Conservation (phyloP, 2,329 filamentous ascomycete genomes). For the Teratosphaeria epicoccoides region DNA sequence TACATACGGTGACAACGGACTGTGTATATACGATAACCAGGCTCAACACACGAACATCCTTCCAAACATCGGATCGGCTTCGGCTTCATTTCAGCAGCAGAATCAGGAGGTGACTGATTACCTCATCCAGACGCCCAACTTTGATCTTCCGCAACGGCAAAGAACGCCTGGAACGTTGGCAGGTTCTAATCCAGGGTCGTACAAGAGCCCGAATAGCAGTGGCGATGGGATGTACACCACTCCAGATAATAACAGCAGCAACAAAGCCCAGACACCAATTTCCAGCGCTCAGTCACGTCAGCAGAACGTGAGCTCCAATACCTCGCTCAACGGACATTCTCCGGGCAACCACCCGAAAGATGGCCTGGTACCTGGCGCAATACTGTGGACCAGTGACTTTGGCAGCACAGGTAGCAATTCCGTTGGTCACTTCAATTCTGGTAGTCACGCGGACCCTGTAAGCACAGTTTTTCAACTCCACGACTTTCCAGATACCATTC, state of each 20-base stretch:
- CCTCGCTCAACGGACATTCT: constrained; percentile 19
- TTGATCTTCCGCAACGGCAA: constrained; percentile 19
- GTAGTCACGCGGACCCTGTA: background rate
- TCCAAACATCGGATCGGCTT: background rate
- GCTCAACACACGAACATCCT: constrained; percentile 1
- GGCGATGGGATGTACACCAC: constrained; percentile 19
- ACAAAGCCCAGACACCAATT: constrained; percentile 17
- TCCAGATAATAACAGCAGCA: constrained; percentile 16
- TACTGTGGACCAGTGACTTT: background rate
- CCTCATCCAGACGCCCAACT: background rate
- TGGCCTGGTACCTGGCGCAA: background rate
- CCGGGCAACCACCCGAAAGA: constrained; percentile 11
- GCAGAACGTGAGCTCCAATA: constrained; percentile 17
- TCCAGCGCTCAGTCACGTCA: constrained; percentile 16
- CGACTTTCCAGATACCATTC: constrained; percentile 6
- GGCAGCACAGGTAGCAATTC: background rate
- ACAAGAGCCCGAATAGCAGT: constrained; percentile 12
- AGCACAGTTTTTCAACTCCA: constrained; percentile 14
- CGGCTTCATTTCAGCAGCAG: background rate
- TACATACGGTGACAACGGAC: constrained; percentile 15
- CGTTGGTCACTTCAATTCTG: background rate
- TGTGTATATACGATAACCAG: constrained; percentile 14
- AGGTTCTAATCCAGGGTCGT: background rate
- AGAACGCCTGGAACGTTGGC: constrained; percentile 15
- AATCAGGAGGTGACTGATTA: constrained; percentile 3